Percentiles rank a stretch among this genome's conserved stretches.
phyloP scores from a whole-genome alignment of 352 stramenopile genomes.

The Globisporangium cylindrosporum region DNA sequence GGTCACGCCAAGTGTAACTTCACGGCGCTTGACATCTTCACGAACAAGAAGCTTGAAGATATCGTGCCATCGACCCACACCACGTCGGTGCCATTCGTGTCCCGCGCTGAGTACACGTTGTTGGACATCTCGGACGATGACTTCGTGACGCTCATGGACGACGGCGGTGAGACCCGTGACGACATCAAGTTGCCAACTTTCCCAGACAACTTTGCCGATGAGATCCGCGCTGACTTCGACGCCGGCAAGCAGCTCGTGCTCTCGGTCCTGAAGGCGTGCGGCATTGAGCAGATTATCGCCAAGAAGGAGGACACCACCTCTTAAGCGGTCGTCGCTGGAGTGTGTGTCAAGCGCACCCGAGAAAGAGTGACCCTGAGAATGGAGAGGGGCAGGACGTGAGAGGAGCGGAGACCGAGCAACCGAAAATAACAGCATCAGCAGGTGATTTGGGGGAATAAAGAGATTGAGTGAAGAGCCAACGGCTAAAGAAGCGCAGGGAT shows the following conservation, averaged over 20 bases:
- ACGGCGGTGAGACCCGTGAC: conserved; percentile 95
- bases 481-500: background rate
- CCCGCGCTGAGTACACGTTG: conserved; percentile 96
- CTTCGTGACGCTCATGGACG: conserved; percentile 98
- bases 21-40: conserved; percentile 99
- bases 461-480: background rate
- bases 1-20: conserved; percentile 99
- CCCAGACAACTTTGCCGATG: conserved; percentile 94
- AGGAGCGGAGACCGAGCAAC: background rate
- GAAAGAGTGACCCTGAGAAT: background rate
- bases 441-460: background rate
- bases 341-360: conserved; percentile 5
- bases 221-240: conserved; percentile 96
- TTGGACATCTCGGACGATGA: conserved; percentile 98
- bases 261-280: conserved; percentile 96
- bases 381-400: background rate
- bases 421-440: background rate
- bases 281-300: conserved; percentile 97
- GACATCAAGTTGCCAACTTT: conserved; percentile 97
- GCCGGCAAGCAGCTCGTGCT: conserved; percentile 96
- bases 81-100: conserved; percentile 97
- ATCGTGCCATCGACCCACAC: conserved; percentile 99
- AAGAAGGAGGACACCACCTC: conserved; percentile 93
- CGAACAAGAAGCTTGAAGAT: conserved; percentile 99
- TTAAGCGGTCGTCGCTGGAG: conserved; percentile 11